Conservation (phyloP, 768 basidiomycete species). For the Coprinellus aureogranulatus region DNA sequence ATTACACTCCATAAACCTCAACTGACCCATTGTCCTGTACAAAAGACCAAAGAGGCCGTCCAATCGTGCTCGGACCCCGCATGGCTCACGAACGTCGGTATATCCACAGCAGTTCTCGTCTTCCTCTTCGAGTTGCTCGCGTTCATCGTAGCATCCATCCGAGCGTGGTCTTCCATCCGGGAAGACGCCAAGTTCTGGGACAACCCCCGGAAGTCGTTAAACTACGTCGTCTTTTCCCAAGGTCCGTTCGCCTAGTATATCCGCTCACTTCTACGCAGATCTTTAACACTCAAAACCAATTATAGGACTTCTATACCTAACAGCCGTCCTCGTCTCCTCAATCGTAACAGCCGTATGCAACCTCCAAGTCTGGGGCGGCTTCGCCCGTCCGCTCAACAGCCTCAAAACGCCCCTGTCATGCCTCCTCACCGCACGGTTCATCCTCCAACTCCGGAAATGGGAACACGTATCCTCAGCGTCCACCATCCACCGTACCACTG, state of each 20-base stretch:
- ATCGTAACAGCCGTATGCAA: neutral
- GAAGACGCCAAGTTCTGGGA: conserved; percentile 8
- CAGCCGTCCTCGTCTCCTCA: neutral
- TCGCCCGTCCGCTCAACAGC: neutral
- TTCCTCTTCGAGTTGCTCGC: conserved; percentile 4
- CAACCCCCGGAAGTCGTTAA: neutral
- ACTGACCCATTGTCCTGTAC: no score
- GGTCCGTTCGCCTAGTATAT: neutral
- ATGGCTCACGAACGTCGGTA: neutral
- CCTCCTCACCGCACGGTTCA: neutral
- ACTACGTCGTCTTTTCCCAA: conserved; percentile 9
- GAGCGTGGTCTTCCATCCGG: conserved; percentile 2
- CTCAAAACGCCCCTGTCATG: neutral
- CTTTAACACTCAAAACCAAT: neutral
- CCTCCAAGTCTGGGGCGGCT: neutral
- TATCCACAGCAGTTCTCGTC: neutral
- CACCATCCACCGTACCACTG: neutral
- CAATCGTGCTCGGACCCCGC: neutral
- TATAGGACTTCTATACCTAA: neutral
- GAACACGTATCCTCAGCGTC: neutral
- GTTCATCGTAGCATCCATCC: conserved; percentile 1
- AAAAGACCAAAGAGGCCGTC: neutral
- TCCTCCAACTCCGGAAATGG: neutral
- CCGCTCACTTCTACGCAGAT: neutral
- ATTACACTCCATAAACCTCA: no score